Conservation (phyloP, 2,329 filamentous ascomycete species). For the Gliomastix tumulicola region DNA sequence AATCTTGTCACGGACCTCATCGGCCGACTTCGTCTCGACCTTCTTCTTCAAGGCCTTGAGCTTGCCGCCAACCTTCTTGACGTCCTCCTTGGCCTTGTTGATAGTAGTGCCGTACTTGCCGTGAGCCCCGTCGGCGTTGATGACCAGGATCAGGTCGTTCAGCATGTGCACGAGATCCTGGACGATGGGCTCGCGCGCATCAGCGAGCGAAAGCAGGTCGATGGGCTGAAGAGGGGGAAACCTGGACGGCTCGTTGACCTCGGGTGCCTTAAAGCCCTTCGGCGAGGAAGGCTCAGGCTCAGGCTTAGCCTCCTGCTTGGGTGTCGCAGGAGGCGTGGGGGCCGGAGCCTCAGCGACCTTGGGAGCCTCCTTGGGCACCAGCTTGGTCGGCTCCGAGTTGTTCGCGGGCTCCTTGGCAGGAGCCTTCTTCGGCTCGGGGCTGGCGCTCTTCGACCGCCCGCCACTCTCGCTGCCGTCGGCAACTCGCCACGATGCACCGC, state of each 20-base stretch:
- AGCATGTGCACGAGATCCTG: conserved; percentile 92
- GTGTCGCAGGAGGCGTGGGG: conserved; percentile 8
- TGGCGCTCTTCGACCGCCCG: conserved; percentile 57
- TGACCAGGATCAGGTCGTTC: conserved; percentile 89
- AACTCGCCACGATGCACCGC: conserved; percentile 76
- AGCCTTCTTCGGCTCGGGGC: conserved; percentile 20
- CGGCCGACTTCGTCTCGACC: conserved; percentile 64
- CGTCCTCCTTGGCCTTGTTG: conserved; percentile 76
- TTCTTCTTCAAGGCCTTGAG: conserved; percentile 67
- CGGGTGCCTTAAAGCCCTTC: conserved; percentile 46
- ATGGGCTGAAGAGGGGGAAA: conserved; percentile 62
- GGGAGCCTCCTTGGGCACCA: conserved; percentile 16
- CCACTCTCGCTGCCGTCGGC: conserved; percentile 51
- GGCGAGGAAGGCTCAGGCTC: too few species aligned
- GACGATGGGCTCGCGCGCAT: conserved; percentile 78
- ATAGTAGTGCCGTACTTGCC: conserved; percentile 74
- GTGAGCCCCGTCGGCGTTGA: conserved; percentile 79
- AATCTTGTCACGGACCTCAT: conserved; percentile 64
- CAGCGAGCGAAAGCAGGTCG: conserved; percentile 67
- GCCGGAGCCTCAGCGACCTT: conserved; percentile 8
- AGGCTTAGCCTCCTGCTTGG: conserved; percentile 15
- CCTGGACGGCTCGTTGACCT: conserved; percentile 59
- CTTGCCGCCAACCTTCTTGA: conserved; percentile 70
- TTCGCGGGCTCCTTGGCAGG: conserved; percentile 3
- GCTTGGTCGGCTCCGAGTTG: conserved; percentile 3